A percentile compares a stretch with the other conserved stretches of the same genome.
Conservation (phyloP, 192 early-diverging fungal genomes). For the Gonapodya sp. region DNA sequence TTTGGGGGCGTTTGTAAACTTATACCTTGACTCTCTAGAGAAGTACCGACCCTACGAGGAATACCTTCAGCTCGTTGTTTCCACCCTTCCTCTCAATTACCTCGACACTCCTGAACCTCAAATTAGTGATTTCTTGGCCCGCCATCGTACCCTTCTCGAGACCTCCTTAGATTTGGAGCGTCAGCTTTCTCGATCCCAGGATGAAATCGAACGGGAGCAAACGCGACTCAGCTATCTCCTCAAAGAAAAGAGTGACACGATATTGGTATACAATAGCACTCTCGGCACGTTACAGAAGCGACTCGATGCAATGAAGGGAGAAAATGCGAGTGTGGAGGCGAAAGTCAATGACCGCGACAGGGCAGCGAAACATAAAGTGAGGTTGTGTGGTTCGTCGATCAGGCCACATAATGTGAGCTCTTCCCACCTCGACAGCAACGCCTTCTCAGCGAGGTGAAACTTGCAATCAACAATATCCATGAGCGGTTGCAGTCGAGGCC, state of each 20-base stretch:
- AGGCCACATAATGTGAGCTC: conserved; percentile 10
- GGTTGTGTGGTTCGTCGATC: neutral
- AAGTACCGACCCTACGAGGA: conserved; percentile 43
- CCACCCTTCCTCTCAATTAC: conserved; percentile 45
- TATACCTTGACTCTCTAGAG: conserved; percentile 22
- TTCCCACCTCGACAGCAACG: conserved; percentile 25
- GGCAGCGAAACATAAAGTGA: conserved; percentile 41
- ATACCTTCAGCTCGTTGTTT: conserved; percentile 47
- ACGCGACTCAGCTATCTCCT: conserved; percentile 28
- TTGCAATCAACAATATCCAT: conserved; percentile 52
- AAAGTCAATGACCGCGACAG: conserved; percentile 40
- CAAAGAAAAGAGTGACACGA: conserved; percentile 51
- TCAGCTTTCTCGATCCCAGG: conserved; percentile 29
- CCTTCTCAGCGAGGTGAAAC: conserved; percentile 41
- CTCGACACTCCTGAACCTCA: conserved; percentile 53
- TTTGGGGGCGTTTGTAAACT: conserved; percentile 12
- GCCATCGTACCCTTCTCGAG: conserved; percentile 49
- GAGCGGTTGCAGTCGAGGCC: conserved; percentile 27
- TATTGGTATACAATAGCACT: conserved; percentile 46
- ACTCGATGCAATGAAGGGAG: conserved; percentile 40
- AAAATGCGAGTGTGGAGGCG: conserved; percentile 39
- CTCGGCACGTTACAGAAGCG: conserved; percentile 44
- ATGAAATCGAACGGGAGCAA: conserved; percentile 38
- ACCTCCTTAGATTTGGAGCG: conserved; percentile 42
- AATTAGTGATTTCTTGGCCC: conserved; percentile 52